Evolutionary conservation across 208 protist species (phyloP).

Genomic region (Wallacemonas rigidus): DNA sequence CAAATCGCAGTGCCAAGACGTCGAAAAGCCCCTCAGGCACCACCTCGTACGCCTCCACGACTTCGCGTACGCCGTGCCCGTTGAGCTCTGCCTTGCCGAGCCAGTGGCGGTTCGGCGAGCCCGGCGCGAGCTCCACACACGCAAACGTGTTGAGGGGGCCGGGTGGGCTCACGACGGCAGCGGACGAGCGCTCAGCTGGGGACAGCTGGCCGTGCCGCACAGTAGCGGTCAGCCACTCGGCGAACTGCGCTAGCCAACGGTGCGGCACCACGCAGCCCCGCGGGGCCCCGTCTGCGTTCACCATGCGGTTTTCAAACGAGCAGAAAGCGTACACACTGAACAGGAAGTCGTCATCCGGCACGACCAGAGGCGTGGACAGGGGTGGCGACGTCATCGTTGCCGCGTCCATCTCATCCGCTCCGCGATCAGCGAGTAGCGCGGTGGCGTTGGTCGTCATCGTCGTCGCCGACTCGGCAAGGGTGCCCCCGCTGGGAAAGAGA

Average conservation of each 20-base stretch:
- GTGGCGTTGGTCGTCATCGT: neutral
- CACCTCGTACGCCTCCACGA: constrained; percentile 41
- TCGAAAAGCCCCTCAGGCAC: constrained; percentile 75
- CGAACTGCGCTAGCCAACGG: constrained; percentile 54
- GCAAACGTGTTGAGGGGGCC: constrained; percentile 68
- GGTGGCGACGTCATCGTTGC: neutral
- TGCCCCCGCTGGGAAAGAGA: neutral
- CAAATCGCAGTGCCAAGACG: constrained; percentile 55
- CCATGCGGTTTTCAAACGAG: constrained; percentile 43
- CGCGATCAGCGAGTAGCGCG: neutral
- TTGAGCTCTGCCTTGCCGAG: constrained; percentile 18
- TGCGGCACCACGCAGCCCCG: constrained; percentile 61
- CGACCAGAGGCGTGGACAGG: neutral
- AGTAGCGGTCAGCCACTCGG: constrained; percentile 33
- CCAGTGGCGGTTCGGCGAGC: constrained; percentile 48
- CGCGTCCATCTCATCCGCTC: neutral
- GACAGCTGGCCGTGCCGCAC: neutral
- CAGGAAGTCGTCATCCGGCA: constrained; percentile 36
- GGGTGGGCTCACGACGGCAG: constrained; percentile 22
- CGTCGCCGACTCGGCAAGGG: neutral
- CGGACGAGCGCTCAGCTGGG: neutral
- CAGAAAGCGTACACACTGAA: constrained; percentile 62
- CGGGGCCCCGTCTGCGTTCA: constrained; percentile 32
- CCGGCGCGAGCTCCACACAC: constrained; percentile 36
- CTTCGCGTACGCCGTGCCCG: constrained; percentile 17